Conservation (phyloP, 2,329 filamentous ascomycete species). For the Ambrosiella beaveri region DNA sequence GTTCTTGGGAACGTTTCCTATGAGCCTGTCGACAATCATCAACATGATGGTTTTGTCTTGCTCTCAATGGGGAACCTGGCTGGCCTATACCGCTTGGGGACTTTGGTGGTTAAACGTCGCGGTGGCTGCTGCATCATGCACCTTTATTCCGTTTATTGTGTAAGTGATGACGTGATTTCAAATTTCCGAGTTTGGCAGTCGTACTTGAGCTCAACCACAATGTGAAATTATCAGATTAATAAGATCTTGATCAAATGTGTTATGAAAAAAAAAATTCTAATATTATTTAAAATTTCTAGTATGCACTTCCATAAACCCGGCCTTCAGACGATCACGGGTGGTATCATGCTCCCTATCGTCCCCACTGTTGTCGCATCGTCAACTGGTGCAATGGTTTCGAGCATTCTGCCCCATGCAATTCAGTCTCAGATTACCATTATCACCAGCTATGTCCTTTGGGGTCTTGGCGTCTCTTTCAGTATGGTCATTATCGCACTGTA, state of each 20-base stretch:
- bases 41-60: slow-evolving; percentile 47
- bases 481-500: slow-evolving; percentile 49
- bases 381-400: slow-evolving; percentile 45
- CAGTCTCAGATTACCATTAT: slow-evolving; percentile 45
- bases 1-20: slow-evolving; percentile 51
- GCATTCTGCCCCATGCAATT: slow-evolving; percentile 34
- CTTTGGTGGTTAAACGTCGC: slow-evolving; percentile 41
- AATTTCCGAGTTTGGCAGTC: background rate
- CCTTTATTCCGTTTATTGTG: slow-evolving; percentile 41
- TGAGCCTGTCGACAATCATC: slow-evolving; percentile 51
- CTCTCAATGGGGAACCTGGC: slow-evolving; percentile 42
- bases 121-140: slow-evolving; percentile 34
- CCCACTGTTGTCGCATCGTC: slow-evolving; percentile 48
- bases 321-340: slow-evolving; percentile 43
- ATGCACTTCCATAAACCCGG: slow-evolving; percentile 28
- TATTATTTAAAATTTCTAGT: slow-evolving; percentile 1
- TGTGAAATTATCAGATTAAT: background rate
- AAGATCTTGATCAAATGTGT: background rate
- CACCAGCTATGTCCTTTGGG: slow-evolving; percentile 52
- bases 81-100: slow-evolving; percentile 36
- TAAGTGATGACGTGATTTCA: slow-evolving; percentile 18
- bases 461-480: slow-evolving; percentile 40
- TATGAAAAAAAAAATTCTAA: background rate
- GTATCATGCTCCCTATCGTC: slow-evolving; percentile 48
- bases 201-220: background rate